These are phyloP conservation scores for Ilyonectria sp. DNA, from an alignment of 2,329 filamentous ascomycete species.

Conservation along the genomic window DNA sequence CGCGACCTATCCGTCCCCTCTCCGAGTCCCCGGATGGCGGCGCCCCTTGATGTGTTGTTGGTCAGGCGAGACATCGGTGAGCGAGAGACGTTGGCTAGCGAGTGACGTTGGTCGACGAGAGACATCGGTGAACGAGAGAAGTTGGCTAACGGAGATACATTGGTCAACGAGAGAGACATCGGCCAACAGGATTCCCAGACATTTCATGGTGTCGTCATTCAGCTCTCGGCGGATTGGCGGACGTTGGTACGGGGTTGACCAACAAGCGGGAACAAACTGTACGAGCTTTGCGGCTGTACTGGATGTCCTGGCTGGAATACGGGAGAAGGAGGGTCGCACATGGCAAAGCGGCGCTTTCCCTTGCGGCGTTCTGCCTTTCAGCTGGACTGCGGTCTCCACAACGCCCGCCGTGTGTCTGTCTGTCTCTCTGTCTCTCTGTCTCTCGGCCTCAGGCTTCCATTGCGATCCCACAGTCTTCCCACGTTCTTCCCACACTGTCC, in stretches of 20 bases:
- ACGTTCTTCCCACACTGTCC: not conserved
- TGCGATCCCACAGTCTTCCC: not conserved
- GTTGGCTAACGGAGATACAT: not conserved
- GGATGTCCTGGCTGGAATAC: no score
- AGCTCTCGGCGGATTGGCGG: not conserved
- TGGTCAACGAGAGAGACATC: not conserved
- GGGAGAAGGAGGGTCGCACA: not conserved
- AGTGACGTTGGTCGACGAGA: not conserved
- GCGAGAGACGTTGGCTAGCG: no score
- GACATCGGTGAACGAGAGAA: not conserved
- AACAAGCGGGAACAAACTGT: not conserved
- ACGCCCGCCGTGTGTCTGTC: not conserved
- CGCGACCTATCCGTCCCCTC: not conserved
- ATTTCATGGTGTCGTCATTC: not conserved
- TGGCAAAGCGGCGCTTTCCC: not conserved
- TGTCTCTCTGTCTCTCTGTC: no score
- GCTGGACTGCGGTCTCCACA: not conserved
- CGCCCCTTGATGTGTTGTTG: no score
- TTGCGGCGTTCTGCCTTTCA: not conserved
- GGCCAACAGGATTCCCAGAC: not conserved
- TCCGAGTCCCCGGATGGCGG: not conserved
- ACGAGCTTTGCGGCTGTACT: not conserved
- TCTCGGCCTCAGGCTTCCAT: not conserved
- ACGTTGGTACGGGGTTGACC: not conserved
- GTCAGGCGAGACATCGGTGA: not conserved